Evolutionary conservation across 2,329 filamentous ascomycete genomes (phyloP), one percentile per base, ranked within the genome.

Genomic region (Scytalidium lignicola): DNA sequence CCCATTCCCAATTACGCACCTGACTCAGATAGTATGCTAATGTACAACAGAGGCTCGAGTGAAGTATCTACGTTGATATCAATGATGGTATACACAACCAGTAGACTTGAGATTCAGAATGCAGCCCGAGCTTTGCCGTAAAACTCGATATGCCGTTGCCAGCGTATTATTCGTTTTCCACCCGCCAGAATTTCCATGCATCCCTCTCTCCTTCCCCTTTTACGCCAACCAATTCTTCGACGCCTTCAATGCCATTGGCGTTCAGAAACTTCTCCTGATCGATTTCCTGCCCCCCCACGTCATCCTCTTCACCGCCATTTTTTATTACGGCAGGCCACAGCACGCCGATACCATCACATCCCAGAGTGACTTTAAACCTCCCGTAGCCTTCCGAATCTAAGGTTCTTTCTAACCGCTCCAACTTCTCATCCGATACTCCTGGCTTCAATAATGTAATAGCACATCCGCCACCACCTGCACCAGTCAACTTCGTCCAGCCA

Each of bases 401-500:
- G 53, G 82, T 80, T 37, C 73, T 64, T 57, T 92, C 82, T 15
- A 97, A 71, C 9, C 75, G 70, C 20, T 73, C 68, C 22, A 95
- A 69, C 59, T 79, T 79, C 52, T 79, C 72, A 15, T 65, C 60
- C 6, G 79, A 64, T 1, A 79, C 73, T 23, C 80, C 80, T 0
- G 88, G 87, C 55, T 85, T 86, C 44, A 99, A 74, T 3, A 99
- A 74, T 0, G 92, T 95, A 58, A 99, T 97, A 2, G 91, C 92
- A 68, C 95, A 97, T 2, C 93, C 93, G 49, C 93, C 95, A 12
- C 93, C 95, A 19, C 93, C 93, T 1, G 93, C 93, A 28, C 93
- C 93, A 0, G 93, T 99, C 50, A 99, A 78, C 67, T 99, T 99
- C 12, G 93, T 96, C 91, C 91, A 99, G 23, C 93, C 93, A 49